Conservation (phyloP, 306 rosid genomes). For the Nissolia schottii region DNA sequence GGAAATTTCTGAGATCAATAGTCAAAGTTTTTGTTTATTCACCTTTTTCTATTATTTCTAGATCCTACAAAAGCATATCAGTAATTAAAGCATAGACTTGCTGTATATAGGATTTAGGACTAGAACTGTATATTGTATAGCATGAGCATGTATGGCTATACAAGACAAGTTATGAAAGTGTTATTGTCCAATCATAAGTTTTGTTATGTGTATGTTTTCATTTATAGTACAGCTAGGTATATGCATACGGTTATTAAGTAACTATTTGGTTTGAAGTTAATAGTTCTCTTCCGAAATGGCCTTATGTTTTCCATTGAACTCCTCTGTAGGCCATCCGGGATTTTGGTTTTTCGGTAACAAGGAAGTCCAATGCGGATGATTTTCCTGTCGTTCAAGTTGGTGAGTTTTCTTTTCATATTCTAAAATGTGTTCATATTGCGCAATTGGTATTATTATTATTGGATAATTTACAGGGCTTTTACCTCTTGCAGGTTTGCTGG, state of each 20-base stretch:
- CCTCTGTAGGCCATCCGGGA: constrained; percentile 18
- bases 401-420: background rate
- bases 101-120: background rate
- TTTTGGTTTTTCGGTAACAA: background rate
- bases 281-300: background rate
- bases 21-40: background rate
- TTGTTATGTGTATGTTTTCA: background rate
- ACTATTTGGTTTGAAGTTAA: background rate
- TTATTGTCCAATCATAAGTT: background rate
- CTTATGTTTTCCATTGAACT: constrained; percentile 13
- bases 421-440: background rate
- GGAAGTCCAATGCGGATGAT: constrained; percentile 1
- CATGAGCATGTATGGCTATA: background rate
- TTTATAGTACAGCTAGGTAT: background rate
- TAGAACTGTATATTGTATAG: background rate
- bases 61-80: background rate
- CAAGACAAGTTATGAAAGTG: background rate
- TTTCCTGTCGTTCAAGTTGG: constrained; percentile 17
- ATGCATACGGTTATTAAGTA: background rate
- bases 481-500: constrained; percentile 42
- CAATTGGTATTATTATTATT: background rate
- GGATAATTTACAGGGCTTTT: background rate
- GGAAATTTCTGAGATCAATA: background rate
- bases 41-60: background rate
- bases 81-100: background rate